These are phyloP conservation scores for Xerocomus brunneocitrinus DNA, from an alignment of 768 basidiomycete genomes.

Conservation along the genomic window DNA sequence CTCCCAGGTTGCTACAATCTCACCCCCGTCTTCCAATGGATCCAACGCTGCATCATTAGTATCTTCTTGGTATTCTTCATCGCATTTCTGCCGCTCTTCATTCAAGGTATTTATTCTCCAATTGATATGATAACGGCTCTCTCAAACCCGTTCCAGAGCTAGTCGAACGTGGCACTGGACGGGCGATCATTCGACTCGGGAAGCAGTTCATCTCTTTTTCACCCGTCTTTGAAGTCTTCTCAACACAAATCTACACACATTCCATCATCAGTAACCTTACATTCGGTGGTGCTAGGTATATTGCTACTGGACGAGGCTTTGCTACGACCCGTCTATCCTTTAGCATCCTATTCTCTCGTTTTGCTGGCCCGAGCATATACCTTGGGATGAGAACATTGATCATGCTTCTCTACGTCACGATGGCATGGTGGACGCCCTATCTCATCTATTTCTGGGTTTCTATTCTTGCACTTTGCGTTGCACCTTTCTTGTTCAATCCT, in stretches of 20 bases:
- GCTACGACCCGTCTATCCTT: slow-evolving; percentile 95
- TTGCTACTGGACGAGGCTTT: slow-evolving; percentile 98
- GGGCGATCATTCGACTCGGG: slow-evolving; percentile 84
- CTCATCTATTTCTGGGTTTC: slow-evolving; percentile 98
- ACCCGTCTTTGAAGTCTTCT: slow-evolving; percentile 95
- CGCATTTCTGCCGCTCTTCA: slow-evolving; percentile 88
- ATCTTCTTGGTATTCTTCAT: slow-evolving; percentile 99
- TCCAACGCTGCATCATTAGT: slow-evolving; percentile 92
- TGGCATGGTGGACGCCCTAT: slow-evolving; percentile 88
- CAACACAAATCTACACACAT: slow-evolving; percentile 96
- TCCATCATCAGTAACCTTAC: slow-evolving; percentile 96
- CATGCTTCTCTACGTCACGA: slow-evolving; percentile 89
- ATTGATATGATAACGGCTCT: slow-evolving; percentile 6
- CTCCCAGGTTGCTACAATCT: slow-evolving; percentile 94
- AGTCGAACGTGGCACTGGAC: slow-evolving; percentile 89
- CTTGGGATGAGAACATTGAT: slow-evolving; percentile 91
- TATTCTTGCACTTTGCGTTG: slow-evolving; percentile 84
- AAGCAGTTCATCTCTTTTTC: slow-evolving; percentile 95
- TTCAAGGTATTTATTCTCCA: slow-evolving; percentile 64
- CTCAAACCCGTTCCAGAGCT: slow-evolving; percentile 54
- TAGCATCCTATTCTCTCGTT: slow-evolving; percentile 93
- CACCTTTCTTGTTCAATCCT: slow-evolving; percentile 99
- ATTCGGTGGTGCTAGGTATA: slow-evolving; percentile 97
- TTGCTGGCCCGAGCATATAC: slow-evolving; percentile 98
- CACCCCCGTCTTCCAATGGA: slow-evolving; percentile 91